These are phyloP conservation scores for Globisporangium takayamanum DNA, from an alignment of 352 stramenopile species.

Conservation along the genomic window DNA sequence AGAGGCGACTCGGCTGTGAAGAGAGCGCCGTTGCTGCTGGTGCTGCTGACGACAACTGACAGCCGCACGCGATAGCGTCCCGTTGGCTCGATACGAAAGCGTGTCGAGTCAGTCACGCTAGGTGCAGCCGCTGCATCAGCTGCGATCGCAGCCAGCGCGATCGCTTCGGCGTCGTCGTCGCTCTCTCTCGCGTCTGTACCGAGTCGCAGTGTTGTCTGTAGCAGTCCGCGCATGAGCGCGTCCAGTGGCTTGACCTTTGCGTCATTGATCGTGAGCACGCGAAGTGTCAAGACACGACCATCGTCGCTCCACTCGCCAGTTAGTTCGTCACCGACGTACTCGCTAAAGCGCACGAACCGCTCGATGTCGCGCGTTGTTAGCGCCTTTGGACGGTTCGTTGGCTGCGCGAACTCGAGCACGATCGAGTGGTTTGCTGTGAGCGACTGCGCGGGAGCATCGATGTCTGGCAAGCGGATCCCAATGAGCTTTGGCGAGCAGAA, in stretches of 20 bases:
- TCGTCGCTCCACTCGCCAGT: conserved; percentile 30
- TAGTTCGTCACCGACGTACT: conserved; percentile 52
- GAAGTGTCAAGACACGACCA: conserved; percentile 32
- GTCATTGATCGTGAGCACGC: conserved; percentile 30
- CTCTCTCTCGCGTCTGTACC: conserved; percentile 3
- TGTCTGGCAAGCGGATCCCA: conserved; percentile 40
- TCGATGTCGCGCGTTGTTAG: conserved; percentile 29
- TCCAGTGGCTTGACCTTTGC: conserved; percentile 25
- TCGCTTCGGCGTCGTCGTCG: background rate
- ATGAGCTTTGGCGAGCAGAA: conserved; percentile 52
- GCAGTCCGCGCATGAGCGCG: conserved; percentile 40
- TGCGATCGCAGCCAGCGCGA: background rate
- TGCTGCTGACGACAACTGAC: background rate
- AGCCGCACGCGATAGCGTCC: conserved; percentile 29
- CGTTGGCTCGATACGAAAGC: conserved; percentile 30
- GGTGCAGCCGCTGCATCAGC: background rate
- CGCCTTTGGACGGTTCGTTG: conserved; percentile 41
- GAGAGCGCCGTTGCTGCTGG: background rate
- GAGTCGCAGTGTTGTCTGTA: conserved; percentile 20
- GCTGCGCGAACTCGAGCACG: conserved; percentile 41
- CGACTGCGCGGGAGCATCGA: conserved; percentile 13
- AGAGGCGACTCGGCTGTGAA: conserved; percentile 11
- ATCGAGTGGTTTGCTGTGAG: conserved; percentile 39
- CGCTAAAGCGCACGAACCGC: conserved; percentile 37
- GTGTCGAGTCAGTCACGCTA: conserved; percentile 6